phyloP scores from a whole-genome alignment of 345 rosid genomes.

The Eucalyptus cloeziana region DNA sequence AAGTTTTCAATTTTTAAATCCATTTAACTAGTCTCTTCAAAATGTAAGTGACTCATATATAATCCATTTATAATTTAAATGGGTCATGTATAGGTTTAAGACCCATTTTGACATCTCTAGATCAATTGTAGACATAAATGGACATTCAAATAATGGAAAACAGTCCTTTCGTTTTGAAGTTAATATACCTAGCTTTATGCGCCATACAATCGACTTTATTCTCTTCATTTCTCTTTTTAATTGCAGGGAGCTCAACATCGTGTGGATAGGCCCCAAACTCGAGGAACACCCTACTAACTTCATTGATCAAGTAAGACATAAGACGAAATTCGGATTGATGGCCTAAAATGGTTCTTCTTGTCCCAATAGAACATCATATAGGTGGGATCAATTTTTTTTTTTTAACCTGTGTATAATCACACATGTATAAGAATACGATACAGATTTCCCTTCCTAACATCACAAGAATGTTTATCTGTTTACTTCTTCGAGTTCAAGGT shows the following conservation, averaged over 20 bases:
- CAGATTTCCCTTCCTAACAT: not conserved
- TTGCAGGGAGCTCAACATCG: not conserved
- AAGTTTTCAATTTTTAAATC: too few relatives aligned
- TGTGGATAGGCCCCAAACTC: not conserved
- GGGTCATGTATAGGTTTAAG: too few relatives aligned
- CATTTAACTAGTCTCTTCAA: too few relatives aligned
- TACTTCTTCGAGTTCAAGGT: not conserved
- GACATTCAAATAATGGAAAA: too few relatives aligned
- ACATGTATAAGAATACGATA: not conserved
- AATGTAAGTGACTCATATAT: too few relatives aligned
- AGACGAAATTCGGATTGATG: not conserved
- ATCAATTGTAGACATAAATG: not conserved
- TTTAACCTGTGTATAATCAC: not conserved
- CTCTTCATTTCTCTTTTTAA: not conserved
- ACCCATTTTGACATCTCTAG: too few relatives aligned
- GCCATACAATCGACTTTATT: not conserved
- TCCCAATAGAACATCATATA: not conserved
- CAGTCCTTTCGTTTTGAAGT: not conserved
- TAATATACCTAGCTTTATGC: too few relatives aligned
- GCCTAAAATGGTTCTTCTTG: not conserved
- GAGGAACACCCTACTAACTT: not conserved
- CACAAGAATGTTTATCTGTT: not conserved
- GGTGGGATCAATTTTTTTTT: not conserved
- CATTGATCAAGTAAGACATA: not conserved
- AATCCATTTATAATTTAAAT: too few relatives aligned